phyloP scores from a whole-genome alignment of 257 asterid genomes.

The Solanum chmielewskii region DNA sequence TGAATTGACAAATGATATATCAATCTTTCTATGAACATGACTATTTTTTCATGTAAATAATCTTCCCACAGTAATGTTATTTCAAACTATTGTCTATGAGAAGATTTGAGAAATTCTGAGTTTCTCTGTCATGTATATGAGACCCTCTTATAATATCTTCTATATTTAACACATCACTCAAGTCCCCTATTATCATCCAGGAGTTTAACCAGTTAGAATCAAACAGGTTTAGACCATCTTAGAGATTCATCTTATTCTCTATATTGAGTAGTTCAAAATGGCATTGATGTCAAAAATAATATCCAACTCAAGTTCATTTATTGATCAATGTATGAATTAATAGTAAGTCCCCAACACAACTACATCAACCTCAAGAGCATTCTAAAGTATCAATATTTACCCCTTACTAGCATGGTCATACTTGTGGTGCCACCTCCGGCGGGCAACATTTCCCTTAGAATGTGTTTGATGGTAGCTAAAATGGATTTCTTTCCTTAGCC shows the following conservation, averaged over 20 bases:
- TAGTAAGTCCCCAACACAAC: neutral
- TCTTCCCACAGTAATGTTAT: neutral
- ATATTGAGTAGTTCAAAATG: neutral
- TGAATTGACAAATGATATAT: neutral
- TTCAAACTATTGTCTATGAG: neutral
- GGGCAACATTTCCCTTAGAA: neutral
- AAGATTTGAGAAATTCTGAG: too few species aligned
- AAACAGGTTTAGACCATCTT: neutral
- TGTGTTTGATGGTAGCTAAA: neutral
- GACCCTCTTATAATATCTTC: too few species aligned
- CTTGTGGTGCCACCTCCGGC: neutral
- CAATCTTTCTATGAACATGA: neutral
- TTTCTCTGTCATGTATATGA: too few species aligned
- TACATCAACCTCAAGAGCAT: neutral
- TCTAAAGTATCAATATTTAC: too few species aligned
- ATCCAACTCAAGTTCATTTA: neutral
- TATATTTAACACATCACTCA: too few species aligned
- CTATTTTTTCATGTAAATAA: too few species aligned
- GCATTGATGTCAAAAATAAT: neutral
- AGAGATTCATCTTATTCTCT: neutral
- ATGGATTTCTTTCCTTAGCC: neutral
- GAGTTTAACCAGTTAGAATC: neutral
- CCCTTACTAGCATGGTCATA: neutral
- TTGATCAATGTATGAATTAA: too few species aligned
- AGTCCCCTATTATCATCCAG: neutral